phyloP scores from a whole-genome alignment of 2,329 filamentous ascomycete species.

The Zymoseptoria pseudotritici region DNA sequence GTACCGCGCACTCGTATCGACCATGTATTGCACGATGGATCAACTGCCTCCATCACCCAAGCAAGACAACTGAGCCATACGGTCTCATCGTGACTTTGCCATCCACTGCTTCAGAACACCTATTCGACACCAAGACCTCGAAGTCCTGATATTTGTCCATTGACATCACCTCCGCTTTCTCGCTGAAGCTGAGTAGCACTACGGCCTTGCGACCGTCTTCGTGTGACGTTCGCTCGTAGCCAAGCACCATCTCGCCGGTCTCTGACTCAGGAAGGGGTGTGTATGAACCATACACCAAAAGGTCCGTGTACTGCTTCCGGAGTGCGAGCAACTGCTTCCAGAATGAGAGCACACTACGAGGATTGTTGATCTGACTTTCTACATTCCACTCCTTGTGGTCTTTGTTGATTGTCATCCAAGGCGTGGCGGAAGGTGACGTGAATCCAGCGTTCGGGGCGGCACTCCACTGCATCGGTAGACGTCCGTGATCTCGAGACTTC shows the following conservation, averaged over 20 bases:
- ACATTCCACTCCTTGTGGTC: slow-evolving; percentile 11
- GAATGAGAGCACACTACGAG: slow-evolving; percentile 49
- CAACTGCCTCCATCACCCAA: slow-evolving; percentile 23
- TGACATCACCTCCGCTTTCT: slow-evolving; percentile 22
- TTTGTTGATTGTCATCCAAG: slow-evolving; percentile 14
- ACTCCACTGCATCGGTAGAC: slow-evolving; percentile 63
- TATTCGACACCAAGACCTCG: slow-evolving; percentile 13
- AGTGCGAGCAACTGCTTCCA: slow-evolving; percentile 40
- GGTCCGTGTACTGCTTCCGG: slow-evolving; percentile 17
- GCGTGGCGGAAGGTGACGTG: slow-evolving; percentile 29
- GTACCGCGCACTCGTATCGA: background rate
- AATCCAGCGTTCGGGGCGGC: slow-evolving; percentile 52
- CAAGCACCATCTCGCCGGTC: slow-evolving; percentile 16
- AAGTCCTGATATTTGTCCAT: slow-evolving; percentile 6
- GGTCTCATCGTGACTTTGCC: slow-evolving; percentile 8
- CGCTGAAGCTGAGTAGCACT: slow-evolving; percentile 35
- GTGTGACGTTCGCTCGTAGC: slow-evolving; percentile 27
- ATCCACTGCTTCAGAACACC: slow-evolving; percentile 6
- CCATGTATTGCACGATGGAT: background rate
- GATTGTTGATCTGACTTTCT: slow-evolving; percentile 38
- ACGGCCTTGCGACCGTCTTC: slow-evolving; percentile 13
- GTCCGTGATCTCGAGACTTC: slow-evolving; percentile 37
- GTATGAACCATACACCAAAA: slow-evolving; percentile 21
- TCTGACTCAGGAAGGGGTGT: slow-evolving; percentile 10
- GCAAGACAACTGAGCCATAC: slow-evolving; percentile 13